phyloP scores from a whole-genome alignment of 1,139 yeast species.

The Sugiyamaella pinicola region DNA sequence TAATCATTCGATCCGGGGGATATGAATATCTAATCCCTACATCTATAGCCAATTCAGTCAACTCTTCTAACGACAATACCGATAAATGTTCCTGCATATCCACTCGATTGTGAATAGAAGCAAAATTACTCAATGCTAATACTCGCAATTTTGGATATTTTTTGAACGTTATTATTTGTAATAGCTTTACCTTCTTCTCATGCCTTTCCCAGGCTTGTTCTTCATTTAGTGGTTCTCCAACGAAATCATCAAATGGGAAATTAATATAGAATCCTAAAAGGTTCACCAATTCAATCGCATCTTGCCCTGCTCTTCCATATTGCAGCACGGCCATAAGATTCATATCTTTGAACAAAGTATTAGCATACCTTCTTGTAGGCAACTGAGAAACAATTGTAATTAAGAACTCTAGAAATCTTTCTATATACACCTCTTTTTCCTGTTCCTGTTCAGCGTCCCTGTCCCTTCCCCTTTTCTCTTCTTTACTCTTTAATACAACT shows the following conservation, averaged over 20 bases:
- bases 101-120: slow-evolving; percentile 33
- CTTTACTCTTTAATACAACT: not conserved
- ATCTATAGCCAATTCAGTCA: slow-evolving; percentile 27
- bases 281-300: slow-evolving; percentile 22
- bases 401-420: slow-evolving; percentile 37
- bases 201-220: slow-evolving; percentile 28
- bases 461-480: too few species aligned
- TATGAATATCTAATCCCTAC: slow-evolving; percentile 16
- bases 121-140: slow-evolving; percentile 40
- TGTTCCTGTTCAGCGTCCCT: not conserved
- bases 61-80: slow-evolving; percentile 30
- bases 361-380: slow-evolving; percentile 48
- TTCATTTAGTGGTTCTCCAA: slow-evolving; percentile 41
- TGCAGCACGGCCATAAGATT: not conserved
- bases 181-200: slow-evolving; percentile 27
- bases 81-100: slow-evolving; percentile 37
- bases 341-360: slow-evolving; percentile 39
- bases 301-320: not conserved
- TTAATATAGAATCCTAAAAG: slow-evolving; percentile 39
- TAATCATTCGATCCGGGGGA: slow-evolving; percentile 3
- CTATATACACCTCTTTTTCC: slow-evolving; percentile 6
- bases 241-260: slow-evolving; percentile 50
- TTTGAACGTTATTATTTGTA: slow-evolving; percentile 35
- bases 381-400: slow-evolving; percentile 45
- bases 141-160: slow-evolving; percentile 34